These are phyloP conservation scores for Nicotiana tabacum DNA, from an alignment of 257 asterid species.

Conservation along the genomic window DNA sequence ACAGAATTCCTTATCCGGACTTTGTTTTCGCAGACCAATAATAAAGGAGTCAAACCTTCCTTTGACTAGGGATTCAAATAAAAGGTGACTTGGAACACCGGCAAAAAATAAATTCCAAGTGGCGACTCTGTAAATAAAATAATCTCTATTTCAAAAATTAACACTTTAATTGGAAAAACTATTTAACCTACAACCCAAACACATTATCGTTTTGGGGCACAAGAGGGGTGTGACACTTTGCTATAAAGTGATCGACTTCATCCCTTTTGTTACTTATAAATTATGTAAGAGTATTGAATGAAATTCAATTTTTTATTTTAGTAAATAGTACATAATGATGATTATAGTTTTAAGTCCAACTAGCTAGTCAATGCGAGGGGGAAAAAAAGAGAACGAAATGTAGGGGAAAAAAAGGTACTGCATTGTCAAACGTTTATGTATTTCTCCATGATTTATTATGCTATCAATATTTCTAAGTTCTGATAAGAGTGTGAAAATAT, in stretches of 20 bases:
- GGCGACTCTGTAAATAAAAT: too few relatives aligned
- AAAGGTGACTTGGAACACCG: too few relatives aligned
- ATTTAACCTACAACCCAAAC: too few relatives aligned
- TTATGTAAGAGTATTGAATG: background rate
- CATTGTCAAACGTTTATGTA: background rate
- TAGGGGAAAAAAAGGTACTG: too few relatives aligned
- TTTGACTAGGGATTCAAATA: too few relatives aligned
- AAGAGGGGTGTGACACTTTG: background rate
- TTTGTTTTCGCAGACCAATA: too few relatives aligned
- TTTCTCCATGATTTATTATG: background rate
- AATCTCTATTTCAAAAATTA: too few relatives aligned
- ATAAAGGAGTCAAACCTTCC: too few relatives aligned
- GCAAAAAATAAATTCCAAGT: too few relatives aligned
- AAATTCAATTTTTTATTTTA: background rate
- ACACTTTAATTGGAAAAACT: too few relatives aligned
- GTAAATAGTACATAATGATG: background rate
- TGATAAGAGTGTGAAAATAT: background rate
- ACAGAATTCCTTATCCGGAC: too few relatives aligned
- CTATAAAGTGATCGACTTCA: background rate
- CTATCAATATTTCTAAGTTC: background rate
- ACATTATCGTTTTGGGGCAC: too few relatives aligned
- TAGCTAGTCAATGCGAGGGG: background rate
- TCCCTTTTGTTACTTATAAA: background rate
- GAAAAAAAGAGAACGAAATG: background rate
- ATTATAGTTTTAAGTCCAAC: background rate